These are phyloP conservation scores for Elymus sibiricus DNA, from an alignment of 176 grass and related monocot genomes.

Conservation along the genomic window DNA sequence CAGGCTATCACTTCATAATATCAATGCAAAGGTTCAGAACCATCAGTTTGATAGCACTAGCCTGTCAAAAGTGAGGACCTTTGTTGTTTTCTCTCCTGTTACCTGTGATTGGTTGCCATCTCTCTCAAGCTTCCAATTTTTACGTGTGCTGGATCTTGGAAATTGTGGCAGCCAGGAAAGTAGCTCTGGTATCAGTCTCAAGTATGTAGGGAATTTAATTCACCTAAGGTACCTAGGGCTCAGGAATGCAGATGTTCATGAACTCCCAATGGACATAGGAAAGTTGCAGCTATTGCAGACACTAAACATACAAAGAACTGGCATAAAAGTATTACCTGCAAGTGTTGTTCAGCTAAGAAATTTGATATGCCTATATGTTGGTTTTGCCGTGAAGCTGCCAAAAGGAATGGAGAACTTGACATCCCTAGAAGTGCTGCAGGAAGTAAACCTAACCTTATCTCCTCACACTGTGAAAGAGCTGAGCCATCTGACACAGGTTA, in stretches of 20 bases:
- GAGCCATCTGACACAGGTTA: background rate
- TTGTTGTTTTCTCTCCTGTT: background rate
- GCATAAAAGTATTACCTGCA: background rate
- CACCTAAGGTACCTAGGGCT: background rate
- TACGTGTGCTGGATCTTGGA: background rate
- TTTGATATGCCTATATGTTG: background rate
- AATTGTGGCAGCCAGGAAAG: background rate
- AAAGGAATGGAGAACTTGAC: background rate
- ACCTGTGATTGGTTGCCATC: background rate
- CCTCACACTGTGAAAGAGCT: background rate
- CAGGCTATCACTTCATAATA: too few relatives aligned
- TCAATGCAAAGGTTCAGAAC: too few relatives aligned
- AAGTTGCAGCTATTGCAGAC: background rate
- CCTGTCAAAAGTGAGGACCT: background rate
- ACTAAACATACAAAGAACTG: background rate
- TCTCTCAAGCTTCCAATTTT: background rate
- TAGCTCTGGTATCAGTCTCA: background rate
- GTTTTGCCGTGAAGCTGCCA: rapidly evolving
- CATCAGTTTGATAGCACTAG: background rate
- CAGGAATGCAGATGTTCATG: background rate
- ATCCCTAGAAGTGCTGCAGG: background rate
- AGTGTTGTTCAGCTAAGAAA: background rate
- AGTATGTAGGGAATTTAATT: background rate
- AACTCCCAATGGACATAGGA: background rate
- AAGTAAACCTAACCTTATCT: background rate